A percentile compares a stretch with the other conserved stretches of the same genome.
These are phyloP conservation scores for Calocybe gambosa DNA, from an alignment of 1,284 basidiomycete genomes.

Conservation along the genomic window DNA sequence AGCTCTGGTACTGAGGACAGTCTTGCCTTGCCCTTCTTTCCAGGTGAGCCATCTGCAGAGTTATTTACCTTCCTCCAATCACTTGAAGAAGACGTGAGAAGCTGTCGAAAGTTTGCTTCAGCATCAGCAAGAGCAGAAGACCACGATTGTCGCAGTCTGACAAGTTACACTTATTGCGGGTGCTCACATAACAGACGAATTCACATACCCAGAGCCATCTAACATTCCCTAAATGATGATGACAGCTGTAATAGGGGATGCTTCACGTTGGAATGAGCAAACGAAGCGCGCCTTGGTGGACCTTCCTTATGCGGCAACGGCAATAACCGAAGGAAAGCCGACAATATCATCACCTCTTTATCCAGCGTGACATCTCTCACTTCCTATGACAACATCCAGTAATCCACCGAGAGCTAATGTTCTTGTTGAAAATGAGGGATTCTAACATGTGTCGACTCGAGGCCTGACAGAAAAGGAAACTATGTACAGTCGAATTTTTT, in stretches of 20 bases:
- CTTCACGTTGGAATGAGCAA: background rate
- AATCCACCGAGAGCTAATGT: too few species aligned
- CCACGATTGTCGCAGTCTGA: constrained; percentile 72
- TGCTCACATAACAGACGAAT: background rate
- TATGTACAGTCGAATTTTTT: too few species aligned
- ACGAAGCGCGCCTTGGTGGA: constrained; percentile 3
- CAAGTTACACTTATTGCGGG: background rate
- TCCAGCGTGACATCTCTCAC: too few species aligned
- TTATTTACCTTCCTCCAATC: constrained; percentile 70
- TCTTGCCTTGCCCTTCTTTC: constrained; percentile 57
- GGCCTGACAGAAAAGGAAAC: too few species aligned
- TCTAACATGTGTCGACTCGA: too few species aligned
- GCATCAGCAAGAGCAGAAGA: constrained; percentile 62
- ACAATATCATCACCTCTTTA: too few species aligned
- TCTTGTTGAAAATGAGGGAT: too few species aligned
- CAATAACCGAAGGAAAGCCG: too few species aligned
- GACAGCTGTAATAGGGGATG: background rate
- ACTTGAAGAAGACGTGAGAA: constrained; percentile 56
- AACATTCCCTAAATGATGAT: constrained; percentile 15
- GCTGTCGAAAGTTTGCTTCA: constrained; percentile 63
- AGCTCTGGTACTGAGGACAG: constrained; percentile 48
- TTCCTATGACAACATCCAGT: too few species aligned
- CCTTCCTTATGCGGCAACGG: too few species aligned
- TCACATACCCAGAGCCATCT: constrained; percentile 21
- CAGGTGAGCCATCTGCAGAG: constrained; percentile 35